Conservation (phyloP, 2,329 filamentous ascomycete species). For the Cryphonectria japonica region DNA sequence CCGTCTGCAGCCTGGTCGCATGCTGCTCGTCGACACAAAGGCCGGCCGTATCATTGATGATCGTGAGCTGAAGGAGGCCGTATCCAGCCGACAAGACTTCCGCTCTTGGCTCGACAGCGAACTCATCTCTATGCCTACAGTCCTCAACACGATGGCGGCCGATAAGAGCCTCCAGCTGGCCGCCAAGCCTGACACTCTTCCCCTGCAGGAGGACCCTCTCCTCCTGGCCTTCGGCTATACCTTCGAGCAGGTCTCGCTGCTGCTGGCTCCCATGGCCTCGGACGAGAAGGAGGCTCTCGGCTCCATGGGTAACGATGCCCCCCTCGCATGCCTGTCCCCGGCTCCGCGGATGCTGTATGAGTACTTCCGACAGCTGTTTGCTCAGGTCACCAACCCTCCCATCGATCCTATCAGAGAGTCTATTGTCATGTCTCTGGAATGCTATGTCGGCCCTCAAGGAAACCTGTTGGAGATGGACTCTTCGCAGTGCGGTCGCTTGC, state of each 20-base stretch:
- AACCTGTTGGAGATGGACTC: slow-evolving; percentile 94
- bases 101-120: slow-evolving; percentile 84
- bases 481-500: slow-evolving; percentile 82
- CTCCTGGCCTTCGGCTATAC: slow-evolving; percentile 92
- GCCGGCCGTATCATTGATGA: slow-evolving; percentile 92
- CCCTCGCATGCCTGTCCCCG: slow-evolving; percentile 86
- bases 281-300: slow-evolving; percentile 97
- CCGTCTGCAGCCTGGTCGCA: slow-evolving; percentile 89
- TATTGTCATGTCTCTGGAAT: slow-evolving; percentile 97
- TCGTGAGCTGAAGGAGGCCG: slow-evolving; percentile 84
- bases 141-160: slow-evolving; percentile 67
- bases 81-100: slow-evolving; percentile 88
- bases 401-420: slow-evolving; percentile 97
- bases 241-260: slow-evolving; percentile 89
- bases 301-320: slow-evolving; percentile 97
- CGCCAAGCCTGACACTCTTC: slow-evolving; percentile 67
- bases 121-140: slow-evolving; percentile 77
- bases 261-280: slow-evolving; percentile 93
- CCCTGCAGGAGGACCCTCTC: slow-evolving; percentile 81
- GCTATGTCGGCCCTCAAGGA: slow-evolving; percentile 93
- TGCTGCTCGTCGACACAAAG: slow-evolving; percentile 93
- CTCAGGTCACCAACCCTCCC: slow-evolving; percentile 95
- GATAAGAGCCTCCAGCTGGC: slow-evolving; percentile 64
- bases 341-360: slow-evolving; percentile 89
- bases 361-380: slow-evolving; percentile 97